phyloP scores from a whole-genome alignment of 768 basidiomycete genomes.

The Boletus bicolor region DNA sequence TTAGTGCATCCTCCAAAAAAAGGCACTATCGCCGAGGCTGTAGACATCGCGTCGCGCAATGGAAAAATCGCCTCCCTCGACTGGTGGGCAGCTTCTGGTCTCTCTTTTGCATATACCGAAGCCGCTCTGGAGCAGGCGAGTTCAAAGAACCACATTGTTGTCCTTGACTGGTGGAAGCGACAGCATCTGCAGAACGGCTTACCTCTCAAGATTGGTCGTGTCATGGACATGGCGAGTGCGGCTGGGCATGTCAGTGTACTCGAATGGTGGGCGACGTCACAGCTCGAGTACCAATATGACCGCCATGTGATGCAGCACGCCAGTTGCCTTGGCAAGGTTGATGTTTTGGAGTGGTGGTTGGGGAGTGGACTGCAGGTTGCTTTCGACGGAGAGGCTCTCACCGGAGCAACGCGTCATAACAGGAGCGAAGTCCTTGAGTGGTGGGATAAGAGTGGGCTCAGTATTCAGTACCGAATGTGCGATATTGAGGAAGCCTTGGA shows the following conservation, averaged over 20 bases:
- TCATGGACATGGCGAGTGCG: constrained; percentile 81
- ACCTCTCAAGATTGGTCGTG: constrained; percentile 76
- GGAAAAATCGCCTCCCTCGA: constrained; percentile 73
- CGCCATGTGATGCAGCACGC: constrained; percentile 74
- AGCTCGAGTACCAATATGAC: constrained; percentile 77
- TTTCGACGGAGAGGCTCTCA: constrained; percentile 78
- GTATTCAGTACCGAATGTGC: constrained; percentile 85
- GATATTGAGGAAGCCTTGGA: constrained; percentile 91
- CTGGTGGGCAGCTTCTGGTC: constrained; percentile 75
- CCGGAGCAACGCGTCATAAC: constrained; percentile 78
- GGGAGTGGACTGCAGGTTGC: constrained; percentile 71
- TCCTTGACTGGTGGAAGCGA: constrained; percentile 82
- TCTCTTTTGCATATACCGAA: constrained; percentile 72
- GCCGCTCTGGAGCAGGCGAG: constrained; percentile 78
- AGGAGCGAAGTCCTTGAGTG: constrained; percentile 80
- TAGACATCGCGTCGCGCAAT: constrained; percentile 76
- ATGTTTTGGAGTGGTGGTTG: constrained; percentile 83
- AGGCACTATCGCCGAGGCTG: constrained; percentile 59
- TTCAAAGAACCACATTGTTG: constrained; percentile 69
- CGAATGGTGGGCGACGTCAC: constrained; percentile 83
- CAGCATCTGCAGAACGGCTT: constrained; percentile 48
- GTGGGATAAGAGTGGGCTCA: constrained; percentile 80
- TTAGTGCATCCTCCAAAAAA: constrained; percentile 54
- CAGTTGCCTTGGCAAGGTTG: constrained; percentile 74
- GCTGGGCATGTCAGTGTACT: constrained; percentile 73